Base-by-base conservation (phyloP, 192 early-diverging fungal genomes). In the Backusella australiensis region DNA sequence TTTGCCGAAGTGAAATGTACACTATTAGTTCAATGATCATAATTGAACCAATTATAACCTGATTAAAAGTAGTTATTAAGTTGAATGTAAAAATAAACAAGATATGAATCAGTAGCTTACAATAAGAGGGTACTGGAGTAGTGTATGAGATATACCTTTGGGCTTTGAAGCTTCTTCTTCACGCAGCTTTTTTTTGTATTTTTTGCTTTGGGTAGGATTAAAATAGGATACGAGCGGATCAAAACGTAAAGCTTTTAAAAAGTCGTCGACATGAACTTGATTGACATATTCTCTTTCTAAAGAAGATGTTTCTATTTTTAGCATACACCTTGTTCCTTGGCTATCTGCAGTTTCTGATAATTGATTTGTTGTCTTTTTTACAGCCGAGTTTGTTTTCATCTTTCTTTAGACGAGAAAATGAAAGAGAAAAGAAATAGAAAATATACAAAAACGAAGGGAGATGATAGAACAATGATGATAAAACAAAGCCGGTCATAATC, bases 11-110 rank as follows among this genome's bases (percentile, higher is more conserved):
- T 17, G 80, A 75, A 41, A 90, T 59, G 67, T 93, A 90, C 12
- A 89, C 74, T 23, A 81, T 76, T 32, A 92, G 75, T 74, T 94
- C 93, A 15, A 92, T 63, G 35, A 81, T 53, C 19, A 94, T 86
- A 69, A 90, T 85, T 19, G 78, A 46, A 66, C 84, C 85, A 70
- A 93, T 90, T n/a, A 85, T 6, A 36, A 85, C 41, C 88, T 89
- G 75, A 29, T 29, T 39, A 19, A 5, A 69, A 35, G 42, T 5
- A 15, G 42, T 44, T 17, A 44, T 44, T 44, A 44, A 44, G 7
- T 2, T 23, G 2, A 23, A 23, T 56, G 19, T 19, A 52, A n/a
- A 23, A 56, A 56, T 23, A 21, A 56, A 11, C 21, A 3, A 23
- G 8, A 21, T 26, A 21, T 21, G 23, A 8, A 7, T 56, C 7